Percentiles rank a stretch among this genome's conserved stretches.
Conservation (phyloP, 371 early-diverging fungal species). For the Lichtheimia corymbifera region DNA sequence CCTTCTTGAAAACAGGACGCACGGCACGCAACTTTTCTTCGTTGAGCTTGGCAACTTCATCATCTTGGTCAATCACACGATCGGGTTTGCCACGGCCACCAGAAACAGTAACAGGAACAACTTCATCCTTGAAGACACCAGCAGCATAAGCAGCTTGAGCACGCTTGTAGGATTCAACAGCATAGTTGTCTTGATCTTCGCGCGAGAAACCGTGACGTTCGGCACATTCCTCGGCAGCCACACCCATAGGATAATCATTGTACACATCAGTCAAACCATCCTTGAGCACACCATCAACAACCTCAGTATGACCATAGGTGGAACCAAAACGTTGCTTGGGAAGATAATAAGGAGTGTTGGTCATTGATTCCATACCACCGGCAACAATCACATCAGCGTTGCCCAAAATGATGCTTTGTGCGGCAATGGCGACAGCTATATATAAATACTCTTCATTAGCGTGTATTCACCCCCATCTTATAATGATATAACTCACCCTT, state of each 20-base stretch:
- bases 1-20: constrained; percentile 87
- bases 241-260: constrained; percentile 87
- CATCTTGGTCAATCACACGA: constrained; percentile 72
- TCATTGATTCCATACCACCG: constrained; percentile 98
- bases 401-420: constrained; percentile 85
- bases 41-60: constrained; percentile 74
- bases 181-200: constrained; percentile 88
- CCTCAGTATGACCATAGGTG: constrained; percentile 83
- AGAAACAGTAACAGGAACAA: constrained; percentile 82
- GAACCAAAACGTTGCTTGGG: constrained; percentile 80
- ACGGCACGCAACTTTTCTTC: constrained; percentile 82
- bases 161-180: constrained; percentile 83
- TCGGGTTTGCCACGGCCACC: constrained; percentile 86
- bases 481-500: constrained; percentile 60
- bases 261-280: constrained; percentile 95
- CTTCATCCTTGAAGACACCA: constrained; percentile 82
- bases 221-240: constrained; percentile 91
- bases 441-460: too few relatives aligned
- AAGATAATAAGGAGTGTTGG: constrained; percentile 93
- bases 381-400: constrained; percentile 84
- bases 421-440: constrained; percentile 79
- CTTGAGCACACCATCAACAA: constrained; percentile 85
- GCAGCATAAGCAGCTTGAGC: constrained; percentile 82
- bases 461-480: too few relatives aligned
- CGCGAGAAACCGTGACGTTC: constrained; percentile 78